phyloP scores from a whole-genome alignment of 495 filamentous ascomycete species.

The Annulohypoxylon moriforme region DNA sequence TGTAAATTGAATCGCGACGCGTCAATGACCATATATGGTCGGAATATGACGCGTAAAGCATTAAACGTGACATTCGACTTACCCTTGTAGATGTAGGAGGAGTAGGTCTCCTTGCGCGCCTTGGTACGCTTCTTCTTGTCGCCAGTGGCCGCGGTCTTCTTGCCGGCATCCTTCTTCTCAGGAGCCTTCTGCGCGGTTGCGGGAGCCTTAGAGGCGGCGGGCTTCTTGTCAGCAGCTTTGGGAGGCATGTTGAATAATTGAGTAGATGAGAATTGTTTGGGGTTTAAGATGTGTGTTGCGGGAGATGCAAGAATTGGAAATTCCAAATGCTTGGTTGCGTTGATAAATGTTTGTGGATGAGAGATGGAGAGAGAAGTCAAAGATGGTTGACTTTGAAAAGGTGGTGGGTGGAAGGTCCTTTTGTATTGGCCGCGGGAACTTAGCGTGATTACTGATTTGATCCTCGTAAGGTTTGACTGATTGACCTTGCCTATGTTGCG shows the following conservation, averaged over 20 bases:
- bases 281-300: slow-evolving; percentile 45
- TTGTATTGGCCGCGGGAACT: slow-evolving; percentile 63
- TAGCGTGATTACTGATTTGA: slow-evolving; percentile 61
- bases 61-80: slow-evolving; percentile 49
- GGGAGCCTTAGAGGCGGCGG: slow-evolving; percentile 96
- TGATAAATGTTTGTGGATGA: slow-evolving; percentile 51
- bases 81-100: slow-evolving; percentile 99
- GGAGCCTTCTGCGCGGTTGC: slow-evolving; percentile 76
- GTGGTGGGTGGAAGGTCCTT: slow-evolving; percentile 60
- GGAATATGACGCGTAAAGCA: slow-evolving; percentile 14
- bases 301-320: slow-evolving; percentile 45
- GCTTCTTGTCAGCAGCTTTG: slow-evolving; percentile 98
- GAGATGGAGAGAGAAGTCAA: slow-evolving; percentile 56
- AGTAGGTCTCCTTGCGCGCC: slow-evolving; percentile 99
- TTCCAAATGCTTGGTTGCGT: slow-evolving; percentile 39
- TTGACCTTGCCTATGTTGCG: slow-evolving; percentile 48
- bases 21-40: background rate
- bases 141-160: slow-evolving; percentile 95
- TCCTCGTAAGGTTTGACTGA: slow-evolving; percentile 52
- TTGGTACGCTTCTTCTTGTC: slow-evolving; percentile 99
- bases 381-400: slow-evolving; percentile 59
- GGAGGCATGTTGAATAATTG: slow-evolving; percentile 81
- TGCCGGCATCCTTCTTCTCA: slow-evolving; percentile 99
- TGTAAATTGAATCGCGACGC: slow-evolving; percentile 1
- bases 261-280: slow-evolving; percentile 21